Evolutionary conservation across 2,329 filamentous ascomycete species (phyloP).

Genomic region (Raffaelea arxii): DNA sequence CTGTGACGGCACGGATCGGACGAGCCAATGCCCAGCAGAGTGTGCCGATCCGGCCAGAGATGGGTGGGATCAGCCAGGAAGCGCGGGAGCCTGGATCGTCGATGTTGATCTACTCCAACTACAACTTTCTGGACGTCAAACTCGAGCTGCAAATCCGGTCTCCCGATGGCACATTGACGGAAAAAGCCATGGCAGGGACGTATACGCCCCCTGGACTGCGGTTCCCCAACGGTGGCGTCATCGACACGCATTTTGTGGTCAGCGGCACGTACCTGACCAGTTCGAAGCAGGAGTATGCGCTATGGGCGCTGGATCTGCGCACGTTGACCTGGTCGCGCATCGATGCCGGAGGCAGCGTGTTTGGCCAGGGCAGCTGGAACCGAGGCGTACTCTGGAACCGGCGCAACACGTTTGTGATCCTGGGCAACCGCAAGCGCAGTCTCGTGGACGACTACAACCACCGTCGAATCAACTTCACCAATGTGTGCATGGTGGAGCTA

Average conservation of each 20-base stretch:
- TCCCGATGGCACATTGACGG: conserved; percentile 72
- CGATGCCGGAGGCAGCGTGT: conserved; percentile 87
- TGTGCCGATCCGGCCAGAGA: conserved; percentile 29
- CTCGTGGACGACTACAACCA: conserved; percentile 98
- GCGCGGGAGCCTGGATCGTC: conserved; percentile 50
- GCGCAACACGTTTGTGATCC: conserved; percentile 88
- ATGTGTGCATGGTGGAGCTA: conserved; percentile 92
- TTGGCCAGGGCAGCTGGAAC: conserved; percentile 97
- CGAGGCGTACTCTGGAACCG: conserved; percentile 87
- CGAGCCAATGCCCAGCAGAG: conserved; percentile 36
- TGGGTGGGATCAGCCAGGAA: conserved; percentile 40
- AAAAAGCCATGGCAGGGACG: conserved; percentile 79
- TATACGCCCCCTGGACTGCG: conserved; percentile 86
- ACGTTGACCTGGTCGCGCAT: conserved; percentile 92
- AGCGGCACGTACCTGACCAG: conserved; percentile 96
- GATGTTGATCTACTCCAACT: conserved; percentile 98
- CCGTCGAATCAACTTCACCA: conserved; percentile 91
- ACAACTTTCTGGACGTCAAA: conserved; percentile 97
- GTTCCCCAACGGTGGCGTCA: conserved; percentile 91
- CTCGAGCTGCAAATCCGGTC: conserved; percentile 83
- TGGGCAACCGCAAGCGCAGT: conserved; percentile 87
- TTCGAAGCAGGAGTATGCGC: conserved; percentile 93
- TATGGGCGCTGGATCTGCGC: conserved; percentile 87
- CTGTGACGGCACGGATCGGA: conserved; percentile 57
- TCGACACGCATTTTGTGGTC: conserved; percentile 93